phyloP scores from a whole-genome alignment of 345 rosid species.

The Aquilaria sinensis region DNA sequence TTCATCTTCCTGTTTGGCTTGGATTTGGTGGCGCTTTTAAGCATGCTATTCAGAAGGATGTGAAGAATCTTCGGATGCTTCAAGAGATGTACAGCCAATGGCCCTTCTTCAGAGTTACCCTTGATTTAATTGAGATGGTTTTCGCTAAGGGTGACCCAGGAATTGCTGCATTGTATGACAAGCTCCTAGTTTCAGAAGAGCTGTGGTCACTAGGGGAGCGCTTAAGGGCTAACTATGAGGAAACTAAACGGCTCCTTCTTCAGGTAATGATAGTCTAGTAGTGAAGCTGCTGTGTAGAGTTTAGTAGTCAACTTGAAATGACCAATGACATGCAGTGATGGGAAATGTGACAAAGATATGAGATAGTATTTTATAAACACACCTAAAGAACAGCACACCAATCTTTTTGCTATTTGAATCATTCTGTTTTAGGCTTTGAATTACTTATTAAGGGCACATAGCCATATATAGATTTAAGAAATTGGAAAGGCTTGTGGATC shows the following conservation, averaged over 20 bases:
- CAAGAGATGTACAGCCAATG: constrained; percentile 88
- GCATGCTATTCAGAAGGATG: constrained; percentile 58
- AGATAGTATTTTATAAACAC: too few relatives aligned
- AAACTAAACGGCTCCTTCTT: constrained; percentile 72
- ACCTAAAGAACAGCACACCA: too few relatives aligned
- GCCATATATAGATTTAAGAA: too few relatives aligned
- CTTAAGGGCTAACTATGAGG: constrained; percentile 61
- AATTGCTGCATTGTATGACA: constrained; percentile 83
- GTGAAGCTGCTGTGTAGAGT: too few relatives aligned
- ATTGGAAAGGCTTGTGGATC: too few relatives aligned
- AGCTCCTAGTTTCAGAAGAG: constrained; percentile 78
- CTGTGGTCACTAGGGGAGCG: constrained; percentile 69
- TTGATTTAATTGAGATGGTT: constrained; percentile 94
- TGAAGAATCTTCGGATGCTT: constrained; percentile 76
- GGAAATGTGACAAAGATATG: too few relatives aligned
- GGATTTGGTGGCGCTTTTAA: constrained; percentile 89
- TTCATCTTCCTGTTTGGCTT: constrained; percentile 94
- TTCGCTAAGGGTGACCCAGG: constrained; percentile 97
- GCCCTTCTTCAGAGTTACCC: constrained; percentile 96
- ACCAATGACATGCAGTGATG: too few relatives aligned
- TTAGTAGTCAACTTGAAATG: too few relatives aligned
- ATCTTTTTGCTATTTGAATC: too few relatives aligned
- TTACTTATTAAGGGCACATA: too few relatives aligned
- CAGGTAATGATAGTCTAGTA: constrained; percentile 40
- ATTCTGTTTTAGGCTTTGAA: too few relatives aligned